Percentiles rank a stretch among this genome's conserved stretches.
Evolutionary conservation across 2,329 filamentous ascomycete genomes (phyloP).

Genomic region (Didymella exigua): DNA sequence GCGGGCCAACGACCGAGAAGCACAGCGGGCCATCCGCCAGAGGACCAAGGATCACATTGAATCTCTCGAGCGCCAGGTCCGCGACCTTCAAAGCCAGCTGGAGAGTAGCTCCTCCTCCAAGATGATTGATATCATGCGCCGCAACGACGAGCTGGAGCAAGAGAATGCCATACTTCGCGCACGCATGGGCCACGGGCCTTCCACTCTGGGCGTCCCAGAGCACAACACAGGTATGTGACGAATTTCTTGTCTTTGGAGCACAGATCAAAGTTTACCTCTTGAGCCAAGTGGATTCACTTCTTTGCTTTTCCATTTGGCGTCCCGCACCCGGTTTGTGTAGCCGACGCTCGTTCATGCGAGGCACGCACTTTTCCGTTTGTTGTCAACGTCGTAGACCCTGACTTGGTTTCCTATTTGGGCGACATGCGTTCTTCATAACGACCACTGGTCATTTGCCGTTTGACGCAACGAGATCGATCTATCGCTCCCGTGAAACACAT

Average conservation of each 20-base stretch:
- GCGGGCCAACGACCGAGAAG: conserved; percentile 65
- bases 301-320: conserved; percentile 39
- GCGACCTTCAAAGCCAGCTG: conserved; percentile 56
- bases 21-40: conserved; percentile 64
- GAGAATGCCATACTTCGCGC: conserved; percentile 60
- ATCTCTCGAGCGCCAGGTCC: conserved; percentile 60
- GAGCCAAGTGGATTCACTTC: conserved; percentile 15
- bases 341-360: conserved; percentile 19
- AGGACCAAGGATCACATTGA: conserved; percentile 66
- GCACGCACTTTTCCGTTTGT: conserved; percentile 18
- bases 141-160: conserved; percentile 60
- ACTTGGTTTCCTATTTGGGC: conserved; percentile 28
- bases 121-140: conserved; percentile 58
- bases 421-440: conserved; percentile 36
- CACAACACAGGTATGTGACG: conserved; percentile 46
- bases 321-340: conserved; percentile 34
- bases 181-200: conserved; percentile 55
- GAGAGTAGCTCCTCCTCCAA: conserved; percentile 54
- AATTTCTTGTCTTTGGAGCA: conserved; percentile 26
- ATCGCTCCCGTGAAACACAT: conserved; percentile 14
- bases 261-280: conserved; percentile 34
- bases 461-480: conserved; percentile 15
- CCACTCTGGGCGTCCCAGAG: conserved; percentile 46
- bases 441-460: conserved; percentile 12
- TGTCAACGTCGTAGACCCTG: conserved; percentile 17